Percentiles rank a stretch among this genome's conserved stretches.
Conservation (phyloP, 345 rosid species). For the Linum usitatissimum region DNA sequence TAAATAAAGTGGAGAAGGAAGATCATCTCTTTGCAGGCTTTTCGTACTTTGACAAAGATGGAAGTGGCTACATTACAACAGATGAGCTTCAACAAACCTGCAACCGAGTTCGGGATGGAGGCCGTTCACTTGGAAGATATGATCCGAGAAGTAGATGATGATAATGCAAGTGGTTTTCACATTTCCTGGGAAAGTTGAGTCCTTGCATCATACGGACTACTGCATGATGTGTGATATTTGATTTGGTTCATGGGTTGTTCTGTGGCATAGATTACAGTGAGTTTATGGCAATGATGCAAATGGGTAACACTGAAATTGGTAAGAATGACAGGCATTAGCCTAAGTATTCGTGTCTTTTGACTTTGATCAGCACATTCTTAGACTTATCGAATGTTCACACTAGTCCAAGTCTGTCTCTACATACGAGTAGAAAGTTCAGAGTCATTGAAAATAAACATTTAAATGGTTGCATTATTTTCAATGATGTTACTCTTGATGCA, state of each 20-base stretch:
- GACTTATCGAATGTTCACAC: too few species aligned
- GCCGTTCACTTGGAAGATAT: conserved; percentile 43
- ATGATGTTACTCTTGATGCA: too few species aligned
- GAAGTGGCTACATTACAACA: conserved; percentile 55
- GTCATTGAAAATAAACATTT: too few species aligned
- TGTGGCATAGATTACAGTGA: conserved; percentile 46
- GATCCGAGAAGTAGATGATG: conserved; percentile 55
- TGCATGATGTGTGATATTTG: not conserved
- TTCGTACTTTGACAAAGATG: conserved; percentile 59
- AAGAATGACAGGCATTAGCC: conserved; percentile 6
- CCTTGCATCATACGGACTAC: not conserved
- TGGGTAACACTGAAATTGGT: conserved; percentile 28
- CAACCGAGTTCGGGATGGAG: conserved; percentile 43
- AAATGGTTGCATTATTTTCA: too few species aligned
- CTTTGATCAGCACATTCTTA: too few species aligned
- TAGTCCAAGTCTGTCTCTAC: too few species aligned
- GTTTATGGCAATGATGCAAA: conserved; percentile 64
- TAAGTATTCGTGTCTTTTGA: too few species aligned
- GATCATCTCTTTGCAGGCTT: conserved; percentile 53
- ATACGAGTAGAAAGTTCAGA: too few species aligned
- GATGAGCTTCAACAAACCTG: conserved; percentile 67
- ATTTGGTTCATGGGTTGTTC: not conserved
- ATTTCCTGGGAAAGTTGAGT: not conserved
- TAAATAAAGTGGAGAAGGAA: conserved; percentile 44
- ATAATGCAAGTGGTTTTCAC: conserved; percentile 40